Evolutionary conservation across 2,329 filamentous ascomycete genomes (phyloP), one percentile per base, ranked within the genome.

Genomic region (Cytospora piceae): DNA sequence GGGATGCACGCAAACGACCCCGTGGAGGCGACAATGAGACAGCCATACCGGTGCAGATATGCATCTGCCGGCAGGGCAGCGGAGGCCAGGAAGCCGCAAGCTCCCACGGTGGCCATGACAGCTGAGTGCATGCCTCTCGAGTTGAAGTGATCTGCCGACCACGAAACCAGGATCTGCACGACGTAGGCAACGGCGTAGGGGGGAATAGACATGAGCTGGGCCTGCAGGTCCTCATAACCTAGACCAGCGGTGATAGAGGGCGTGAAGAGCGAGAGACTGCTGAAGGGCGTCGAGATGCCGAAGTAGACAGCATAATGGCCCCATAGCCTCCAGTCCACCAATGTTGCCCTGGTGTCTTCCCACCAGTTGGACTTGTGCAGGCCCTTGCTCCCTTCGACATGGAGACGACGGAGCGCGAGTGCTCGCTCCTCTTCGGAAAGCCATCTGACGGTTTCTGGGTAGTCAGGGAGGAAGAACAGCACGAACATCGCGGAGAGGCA

Each of bases 1-100:
- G 90, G 89, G 55, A 91, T 89, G 69, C 86, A 89, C 0, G 87
- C 83, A 68, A 92, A 92, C 0, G 88, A 81, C 1, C 90, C 89
- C 2, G 85, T 83, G 1, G 87, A 82, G 0, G 88, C 89, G 49
- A 92, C 79, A 37, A 92, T 89, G 12, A 92, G 82, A 68, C 87
- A 90, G 42, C 86, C 89, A 72, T 92, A 92, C n/a, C 90, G 85
- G 20, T 76, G 73, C 12, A 79, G 70, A 71, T 89, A 91, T 3
- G 85, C 81, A 52, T 85, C 79, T 0, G 87, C 76, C 0, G 90
- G 87, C 2, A 91, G 80, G 2, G 86, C 77, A 1, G 87, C 89
- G 0, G 89, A 90, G 0, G 83, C 82, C 32, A 90, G 80, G 74
- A 91, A 82, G 5, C 80, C 81, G 22, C 77, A 70, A 4, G 78